Evolutionary conservation across 148 eudicot genomes (phyloP), one percentile per base, ranked within the genome.

Genomic region (Drosera capensis): DNA sequence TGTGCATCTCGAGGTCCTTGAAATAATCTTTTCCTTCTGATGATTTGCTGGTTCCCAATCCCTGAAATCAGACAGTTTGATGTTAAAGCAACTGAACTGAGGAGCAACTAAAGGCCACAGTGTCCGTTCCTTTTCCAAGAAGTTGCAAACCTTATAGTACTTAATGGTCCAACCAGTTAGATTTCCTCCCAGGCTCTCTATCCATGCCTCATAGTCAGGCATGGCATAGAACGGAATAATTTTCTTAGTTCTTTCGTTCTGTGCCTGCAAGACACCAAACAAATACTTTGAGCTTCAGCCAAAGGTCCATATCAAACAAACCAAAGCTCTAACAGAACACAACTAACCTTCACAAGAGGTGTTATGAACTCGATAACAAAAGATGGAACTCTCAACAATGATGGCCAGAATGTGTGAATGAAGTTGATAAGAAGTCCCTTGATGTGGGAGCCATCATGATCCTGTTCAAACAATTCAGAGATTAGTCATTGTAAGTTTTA

Each of bases 371-470:
- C 93, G 28, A 73, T 54, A 49, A 90, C 48, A 56, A 90, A 90
- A 23, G 75, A 58, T n/a, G 93, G 95, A 52, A 80, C 55, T 71
- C 61, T 73, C 28, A 90, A 82, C 57, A 90, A 56, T 5, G 93
- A 76, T 15, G 99, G 99, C 99, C 99, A 90, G 57, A 84, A 90
- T 23, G 99, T 60, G 52, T 85, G 95, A 62, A 90, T 68, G 55
- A 90, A 84, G 49, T 90, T 85, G 11, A 90, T 84, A 22, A 90
- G 41, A 42, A 90, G 68, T 65, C 99, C 95, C 65, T 84, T 90
- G 51, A 90, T 90, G 52, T 90, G 99, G 22, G 99, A 90, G 15
- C 99, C 99, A 51, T 90, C 99, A 66, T 90, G 95, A 70, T 90
- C 97, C 97, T 90, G 73, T 52, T 47, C 29, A 30, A n/a, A n/a